Evolutionary conservation across 1,139 yeast genomes (phyloP).

Genomic region (Saccharomycopsis hybrid): DNA sequence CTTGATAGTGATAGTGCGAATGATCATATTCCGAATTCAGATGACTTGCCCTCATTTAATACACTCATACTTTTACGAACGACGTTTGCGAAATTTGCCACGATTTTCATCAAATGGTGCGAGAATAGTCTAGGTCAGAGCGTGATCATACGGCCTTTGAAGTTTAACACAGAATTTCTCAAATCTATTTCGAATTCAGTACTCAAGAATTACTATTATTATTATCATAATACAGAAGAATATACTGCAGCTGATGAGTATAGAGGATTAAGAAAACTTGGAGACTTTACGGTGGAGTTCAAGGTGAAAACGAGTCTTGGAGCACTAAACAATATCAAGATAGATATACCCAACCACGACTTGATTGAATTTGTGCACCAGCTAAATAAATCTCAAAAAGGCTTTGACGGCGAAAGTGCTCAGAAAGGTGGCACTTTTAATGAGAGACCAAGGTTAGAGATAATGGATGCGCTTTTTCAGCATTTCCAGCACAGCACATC

Average conservation of each 20-base stretch:
- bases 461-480: too few relatives aligned
- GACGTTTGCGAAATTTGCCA: not conserved
- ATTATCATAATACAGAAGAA: not conserved
- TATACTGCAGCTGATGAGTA: too few relatives aligned
- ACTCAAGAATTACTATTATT: not conserved
- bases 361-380: slow-evolving; percentile 1
- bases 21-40: too few relatives aligned
- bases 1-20: not conserved
- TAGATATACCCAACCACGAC: slow-evolving; percentile 7
- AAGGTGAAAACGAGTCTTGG: slow-evolving; percentile 3
- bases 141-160: slow-evolving; percentile 1
- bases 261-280: not conserved
- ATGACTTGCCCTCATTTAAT: too few relatives aligned
- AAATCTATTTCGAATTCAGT: not conserved
- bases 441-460: too few relatives aligned
- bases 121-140: slow-evolving; percentile 3
- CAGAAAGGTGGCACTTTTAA: too few relatives aligned
- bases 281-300: slow-evolving; percentile 10
- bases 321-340: slow-evolving; percentile 4
- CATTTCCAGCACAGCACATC: too few relatives aligned
- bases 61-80: too few relatives aligned
- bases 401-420: too few relatives aligned
- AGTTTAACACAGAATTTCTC: not conserved
- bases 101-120: slow-evolving; percentile 9
- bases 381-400: not conserved